phyloP scores from a whole-genome alignment of 306 rosid genomes.

The Sicyos edulis region DNA sequence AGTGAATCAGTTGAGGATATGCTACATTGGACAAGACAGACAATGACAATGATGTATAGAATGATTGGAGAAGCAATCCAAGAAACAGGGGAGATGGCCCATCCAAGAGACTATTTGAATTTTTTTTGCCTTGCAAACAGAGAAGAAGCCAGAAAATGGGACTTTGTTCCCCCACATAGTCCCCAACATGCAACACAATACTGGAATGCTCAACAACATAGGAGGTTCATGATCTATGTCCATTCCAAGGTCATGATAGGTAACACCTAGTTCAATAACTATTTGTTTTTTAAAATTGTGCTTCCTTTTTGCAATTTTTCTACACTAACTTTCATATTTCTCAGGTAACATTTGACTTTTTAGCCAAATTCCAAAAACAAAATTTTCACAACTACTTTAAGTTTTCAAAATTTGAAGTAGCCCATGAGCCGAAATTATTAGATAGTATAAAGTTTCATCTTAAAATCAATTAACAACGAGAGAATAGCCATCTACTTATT shows the following conservation, averaged over 20 bases:
- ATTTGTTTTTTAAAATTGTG: too few relatives aligned
- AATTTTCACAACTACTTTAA: too few relatives aligned
- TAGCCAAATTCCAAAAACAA: too few relatives aligned
- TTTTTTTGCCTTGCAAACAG: slow-evolving; percentile 93
- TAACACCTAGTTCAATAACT: slow-evolving; percentile 22
- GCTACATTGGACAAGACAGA: slow-evolving; percentile 79
- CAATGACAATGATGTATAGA: slow-evolving; percentile 80
- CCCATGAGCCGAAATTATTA: too few relatives aligned
- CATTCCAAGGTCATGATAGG: slow-evolving; percentile 98
- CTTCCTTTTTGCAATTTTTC: too few relatives aligned
- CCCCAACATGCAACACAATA: slow-evolving; percentile 63
- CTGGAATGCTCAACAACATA: slow-evolving; percentile 68
- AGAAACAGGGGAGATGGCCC: slow-evolving; percentile 53
- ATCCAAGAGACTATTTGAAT: slow-evolving; percentile 84
- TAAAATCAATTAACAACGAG: too few relatives aligned
- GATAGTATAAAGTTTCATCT: too few relatives aligned
- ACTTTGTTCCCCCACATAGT: slow-evolving; percentile 59
- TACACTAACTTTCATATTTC: too few relatives aligned
- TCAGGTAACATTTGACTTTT: too few relatives aligned
- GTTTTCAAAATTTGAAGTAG: too few relatives aligned
- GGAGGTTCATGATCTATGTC: slow-evolving; percentile 95
- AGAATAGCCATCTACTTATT: too few relatives aligned
- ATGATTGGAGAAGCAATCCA: slow-evolving; percentile 74
- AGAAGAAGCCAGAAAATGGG: slow-evolving; percentile 49
- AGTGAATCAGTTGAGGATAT: slow-evolving; percentile 81